Conservation (phyloP, 805 yeast species). For the Ascoidea tarda region DNA sequence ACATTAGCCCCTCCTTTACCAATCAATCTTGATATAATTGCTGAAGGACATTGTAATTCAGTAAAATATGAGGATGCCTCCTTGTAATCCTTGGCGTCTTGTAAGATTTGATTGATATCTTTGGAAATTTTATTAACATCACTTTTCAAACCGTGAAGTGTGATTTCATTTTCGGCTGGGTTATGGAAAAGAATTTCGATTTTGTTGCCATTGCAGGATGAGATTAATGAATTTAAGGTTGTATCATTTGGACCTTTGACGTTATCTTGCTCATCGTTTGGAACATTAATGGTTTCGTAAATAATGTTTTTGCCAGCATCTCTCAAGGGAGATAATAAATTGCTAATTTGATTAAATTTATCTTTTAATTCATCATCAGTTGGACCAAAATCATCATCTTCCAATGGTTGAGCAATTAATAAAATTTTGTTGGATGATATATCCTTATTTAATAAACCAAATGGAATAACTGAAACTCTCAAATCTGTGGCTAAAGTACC, state of each 20-base stretch:
- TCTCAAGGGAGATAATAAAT: constrained; percentile 43
- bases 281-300: constrained; percentile 34
- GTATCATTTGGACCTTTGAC: constrained; percentile 49
- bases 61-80: constrained; percentile 30
- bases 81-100: constrained; percentile 38
- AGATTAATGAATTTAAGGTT: constrained; percentile 31
- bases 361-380: constrained; percentile 41
- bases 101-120: constrained; percentile 39
- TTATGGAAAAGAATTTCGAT: constrained; percentile 34
- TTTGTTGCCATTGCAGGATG: constrained; percentile 17
- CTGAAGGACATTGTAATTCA: constrained; percentile 46
- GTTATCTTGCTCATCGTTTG: constrained; percentile 39
- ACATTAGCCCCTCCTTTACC: constrained; percentile 81
- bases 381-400: constrained; percentile 60
- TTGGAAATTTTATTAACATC: constrained; percentile 42
- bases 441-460: constrained; percentile 33
- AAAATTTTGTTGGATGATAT: constrained; percentile 29
- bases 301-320: constrained; percentile 39
- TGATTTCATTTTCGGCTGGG: constrained; percentile 37
- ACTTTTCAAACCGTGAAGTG: constrained; percentile 53
- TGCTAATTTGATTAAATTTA: constrained; percentile 39
- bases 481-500: constrained; percentile 27
- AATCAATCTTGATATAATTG: constrained; percentile 63
- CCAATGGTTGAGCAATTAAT: constrained; percentile 33
- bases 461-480: constrained; percentile 43